These are phyloP conservation scores for Letharia columbiana DNA, from an alignment of 495 filamentous ascomycete species.

Conservation along the genomic window DNA sequence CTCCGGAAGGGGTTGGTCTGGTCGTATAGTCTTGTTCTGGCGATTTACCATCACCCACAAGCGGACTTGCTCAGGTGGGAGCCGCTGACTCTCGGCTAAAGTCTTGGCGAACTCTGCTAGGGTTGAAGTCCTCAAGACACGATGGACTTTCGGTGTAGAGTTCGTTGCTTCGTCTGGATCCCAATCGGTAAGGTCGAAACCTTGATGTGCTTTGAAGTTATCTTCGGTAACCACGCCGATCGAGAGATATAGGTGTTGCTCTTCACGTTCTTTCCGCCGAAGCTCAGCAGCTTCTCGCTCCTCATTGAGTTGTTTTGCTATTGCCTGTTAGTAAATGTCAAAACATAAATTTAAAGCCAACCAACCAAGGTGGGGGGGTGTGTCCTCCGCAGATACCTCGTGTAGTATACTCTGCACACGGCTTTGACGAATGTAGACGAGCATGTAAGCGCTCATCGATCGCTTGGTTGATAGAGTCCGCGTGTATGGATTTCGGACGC, in stretches of 20 bases:
- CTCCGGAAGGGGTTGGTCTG: constrained; percentile 75
- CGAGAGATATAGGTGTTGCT: constrained; percentile 83
- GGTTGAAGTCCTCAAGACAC: constrained; percentile 61
- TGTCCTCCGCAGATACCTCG: constrained; percentile 63
- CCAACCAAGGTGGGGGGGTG: constrained; percentile 74
- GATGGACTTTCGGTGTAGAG: constrained; percentile 48
- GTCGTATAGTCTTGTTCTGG: constrained; percentile 91
- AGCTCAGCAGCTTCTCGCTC: constrained; percentile 68
- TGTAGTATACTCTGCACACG: constrained; percentile 71
- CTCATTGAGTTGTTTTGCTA: constrained; percentile 64
- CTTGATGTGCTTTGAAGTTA: constrained; percentile 69
- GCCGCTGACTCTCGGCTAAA: constrained; percentile 58
- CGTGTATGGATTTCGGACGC: constrained; percentile 58
- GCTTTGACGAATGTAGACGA: constrained; percentile 91
- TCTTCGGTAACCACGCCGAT: constrained; percentile 71
- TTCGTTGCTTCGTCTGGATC: constrained; percentile 49
- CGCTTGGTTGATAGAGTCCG: constrained; percentile 57
- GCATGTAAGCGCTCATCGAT: constrained; percentile 88
- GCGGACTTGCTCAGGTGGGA: constrained; percentile 54
- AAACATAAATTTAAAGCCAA: constrained; percentile 5
- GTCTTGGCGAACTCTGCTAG: constrained; percentile 61
- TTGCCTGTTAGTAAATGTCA: constrained; percentile 29
- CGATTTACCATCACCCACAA: constrained; percentile 98
- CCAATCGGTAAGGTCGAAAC: constrained; percentile 73
- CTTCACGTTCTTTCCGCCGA: constrained; percentile 76